Evolutionary conservation across 345 rosid genomes (phyloP).

Genomic region (Gossypium raimondii): DNA sequence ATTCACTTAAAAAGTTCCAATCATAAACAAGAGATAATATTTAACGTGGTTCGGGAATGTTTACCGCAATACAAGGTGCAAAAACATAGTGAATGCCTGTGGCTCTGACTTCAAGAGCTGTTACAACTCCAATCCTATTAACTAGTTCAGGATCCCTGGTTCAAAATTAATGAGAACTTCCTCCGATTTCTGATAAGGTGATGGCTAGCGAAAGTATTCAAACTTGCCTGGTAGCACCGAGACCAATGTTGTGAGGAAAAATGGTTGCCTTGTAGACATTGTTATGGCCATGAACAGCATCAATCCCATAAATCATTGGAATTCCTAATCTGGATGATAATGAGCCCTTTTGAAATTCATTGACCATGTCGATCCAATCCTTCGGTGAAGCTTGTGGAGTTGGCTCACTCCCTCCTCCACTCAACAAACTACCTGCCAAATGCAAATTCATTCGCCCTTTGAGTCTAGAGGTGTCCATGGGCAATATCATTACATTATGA

Average conservation of each 20-base stretch:
- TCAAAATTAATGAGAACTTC: background rate
- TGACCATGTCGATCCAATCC: constrained; percentile 41
- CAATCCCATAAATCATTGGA: constrained; percentile 77
- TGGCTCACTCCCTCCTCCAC: constrained; percentile 72
- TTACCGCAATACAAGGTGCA: constrained; percentile 89
- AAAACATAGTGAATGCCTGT: constrained; percentile 78
- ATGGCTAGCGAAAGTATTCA: background rate
- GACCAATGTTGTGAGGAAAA: constrained; percentile 87
- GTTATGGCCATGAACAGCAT: constrained; percentile 85
- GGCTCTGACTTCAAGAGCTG: constrained; percentile 91
- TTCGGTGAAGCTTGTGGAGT: constrained; percentile 35
- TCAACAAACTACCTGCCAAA: constrained; percentile 52
- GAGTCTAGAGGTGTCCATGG: background rate
- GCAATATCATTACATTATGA: background rate
- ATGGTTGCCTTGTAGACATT: constrained; percentile 74
- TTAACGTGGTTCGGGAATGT: background rate
- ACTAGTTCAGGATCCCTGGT: constrained; percentile 71
- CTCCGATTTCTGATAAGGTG: background rate
- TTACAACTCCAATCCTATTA: constrained; percentile 78
- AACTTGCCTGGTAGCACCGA: constrained; percentile 78
- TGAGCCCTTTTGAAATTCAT: constrained; percentile 48
- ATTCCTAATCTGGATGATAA: constrained; percentile 70
- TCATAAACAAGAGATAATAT: background rate
- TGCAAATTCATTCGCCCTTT: no score
- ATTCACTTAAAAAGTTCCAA: background rate